phyloP scores from a whole-genome alignment of 2,329 filamentous ascomycete species.

The Rutstroemia sp. region DNA sequence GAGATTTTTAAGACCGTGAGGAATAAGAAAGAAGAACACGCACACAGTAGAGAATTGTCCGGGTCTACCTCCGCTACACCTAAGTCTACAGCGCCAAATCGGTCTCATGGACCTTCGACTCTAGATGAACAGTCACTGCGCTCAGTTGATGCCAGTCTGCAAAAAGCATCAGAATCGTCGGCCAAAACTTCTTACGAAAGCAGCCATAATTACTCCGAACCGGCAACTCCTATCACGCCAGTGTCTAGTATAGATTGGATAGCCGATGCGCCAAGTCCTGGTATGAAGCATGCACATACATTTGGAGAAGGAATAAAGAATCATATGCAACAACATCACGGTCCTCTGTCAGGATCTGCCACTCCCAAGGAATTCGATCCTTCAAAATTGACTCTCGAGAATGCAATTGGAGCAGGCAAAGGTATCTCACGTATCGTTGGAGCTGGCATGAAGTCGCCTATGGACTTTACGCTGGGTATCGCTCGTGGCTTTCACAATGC shows the following conservation, averaged over 20 bases:
- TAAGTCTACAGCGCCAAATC: slow-evolving; percentile 9
- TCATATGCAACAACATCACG: slow-evolving; percentile 12
- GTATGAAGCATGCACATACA: slow-evolving; percentile 17
- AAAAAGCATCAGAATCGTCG: slow-evolving; percentile 7
- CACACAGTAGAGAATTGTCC: slow-evolving; percentile 8
- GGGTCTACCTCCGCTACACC: slow-evolving; percentile 12
- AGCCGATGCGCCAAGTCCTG: background rate
- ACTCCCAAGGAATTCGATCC: slow-evolving; percentile 20
- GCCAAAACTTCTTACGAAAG: slow-evolving; percentile 24
- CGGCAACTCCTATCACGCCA: slow-evolving; percentile 13
- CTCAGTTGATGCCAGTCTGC: slow-evolving; percentile 5
- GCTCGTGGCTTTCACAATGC: slow-evolving; percentile 86
- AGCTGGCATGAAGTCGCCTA: slow-evolving; percentile 70
- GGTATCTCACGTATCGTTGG: slow-evolving; percentile 65
- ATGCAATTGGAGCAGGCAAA: slow-evolving; percentile 47
- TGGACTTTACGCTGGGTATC: slow-evolving; percentile 77
- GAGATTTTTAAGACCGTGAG: slow-evolving; percentile 42
- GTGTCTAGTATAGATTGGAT: slow-evolving; percentile 14
- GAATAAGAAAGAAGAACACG: slow-evolving; percentile 15
- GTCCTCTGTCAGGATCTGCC: slow-evolving; percentile 13
- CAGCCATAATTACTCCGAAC: slow-evolving; percentile 16
- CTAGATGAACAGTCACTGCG: slow-evolving; percentile 3
- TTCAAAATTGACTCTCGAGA: slow-evolving; percentile 40
- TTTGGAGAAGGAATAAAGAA: slow-evolving; percentile 28
- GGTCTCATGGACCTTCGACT: slow-evolving; percentile 15